Evolutionary conservation across 768 basidiomycete species (phyloP).

Genomic region (Trametes villosa): DNA sequence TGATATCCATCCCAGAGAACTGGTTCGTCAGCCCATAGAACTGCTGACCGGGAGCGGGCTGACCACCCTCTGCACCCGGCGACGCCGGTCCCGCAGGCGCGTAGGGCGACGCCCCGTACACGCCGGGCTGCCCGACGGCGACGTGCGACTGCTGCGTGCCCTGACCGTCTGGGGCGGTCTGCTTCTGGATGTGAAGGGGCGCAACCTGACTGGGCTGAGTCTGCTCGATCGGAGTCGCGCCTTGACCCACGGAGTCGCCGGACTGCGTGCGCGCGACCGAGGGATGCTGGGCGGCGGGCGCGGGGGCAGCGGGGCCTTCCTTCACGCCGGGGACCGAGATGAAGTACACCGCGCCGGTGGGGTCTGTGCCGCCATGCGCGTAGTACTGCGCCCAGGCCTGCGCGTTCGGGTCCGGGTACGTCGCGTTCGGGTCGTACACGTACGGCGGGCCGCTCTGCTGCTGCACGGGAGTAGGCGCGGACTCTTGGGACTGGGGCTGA

Average conservation of each 20-base stretch:
- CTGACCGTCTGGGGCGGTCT: constrained; percentile 15
- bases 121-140: constrained; percentile 2
- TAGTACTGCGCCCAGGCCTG: constrained; percentile 91
- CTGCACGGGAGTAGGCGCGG: constrained; percentile 39
- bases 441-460: constrained; percentile 48
- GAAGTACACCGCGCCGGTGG: constrained; percentile 81
- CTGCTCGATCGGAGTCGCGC: background rate
- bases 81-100: constrained; percentile 10
- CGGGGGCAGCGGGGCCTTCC: constrained; percentile 37
- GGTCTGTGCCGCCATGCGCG: constrained; percentile 74
- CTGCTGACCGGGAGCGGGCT: constrained; percentile 12
- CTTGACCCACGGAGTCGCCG: background rate
- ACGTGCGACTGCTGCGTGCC: constrained; percentile 3
- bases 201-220: background rate
- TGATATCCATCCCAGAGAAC: constrained; percentile 31
- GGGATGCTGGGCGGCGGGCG: constrained; percentile 9
- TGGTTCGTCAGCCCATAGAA: constrained; percentile 31
- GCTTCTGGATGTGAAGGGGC: constrained; percentile 17
- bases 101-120: constrained; percentile 31
- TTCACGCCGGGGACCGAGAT: constrained; percentile 76
- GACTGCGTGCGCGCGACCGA: constrained; percentile 14
- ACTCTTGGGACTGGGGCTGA: constrained; percentile 38
- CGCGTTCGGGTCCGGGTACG: constrained; percentile 78
- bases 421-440: constrained; percentile 63
- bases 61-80: constrained; percentile 12